Evolutionary conservation across 23 red algal genomes (phyloP).

Genomic region (Gracilaria domingensis): DNA sequence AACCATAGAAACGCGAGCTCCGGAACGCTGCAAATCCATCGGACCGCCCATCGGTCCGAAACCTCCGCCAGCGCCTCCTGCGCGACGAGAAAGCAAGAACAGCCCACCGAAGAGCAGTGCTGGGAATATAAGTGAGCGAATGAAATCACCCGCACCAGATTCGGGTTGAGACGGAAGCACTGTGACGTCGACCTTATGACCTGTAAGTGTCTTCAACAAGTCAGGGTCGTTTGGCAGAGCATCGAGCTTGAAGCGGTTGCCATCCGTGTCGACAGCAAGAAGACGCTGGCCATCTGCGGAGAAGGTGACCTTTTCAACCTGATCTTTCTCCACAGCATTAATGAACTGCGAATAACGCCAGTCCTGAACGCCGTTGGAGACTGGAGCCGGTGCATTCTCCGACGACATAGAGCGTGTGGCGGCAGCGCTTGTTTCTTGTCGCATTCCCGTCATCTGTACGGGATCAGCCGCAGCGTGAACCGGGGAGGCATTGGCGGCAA

Average conservation of each 20-base stretch:
- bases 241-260: conserved; percentile 93
- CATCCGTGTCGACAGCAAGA: conserved; percentile 95
- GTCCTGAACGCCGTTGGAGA: conserved; percentile 57
- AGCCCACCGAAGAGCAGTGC: conserved; percentile 95
- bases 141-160: conserved; percentile 81
- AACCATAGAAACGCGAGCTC: conserved; percentile 90
- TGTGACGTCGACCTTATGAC: conserved; percentile 97
- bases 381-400: conserved; percentile 1
- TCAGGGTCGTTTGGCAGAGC: conserved; percentile 96
- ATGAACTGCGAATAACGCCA: conserved; percentile 98
- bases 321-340: conserved; percentile 79
- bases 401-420: conserved; percentile 22
- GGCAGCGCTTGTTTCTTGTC: conserved; percentile 56
- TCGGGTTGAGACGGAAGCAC: conserved; percentile 94
- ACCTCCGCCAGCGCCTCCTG: conserved; percentile 73
- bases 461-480: conserved; percentile 55
- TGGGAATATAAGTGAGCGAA: conserved; percentile 95
- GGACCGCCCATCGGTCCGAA: conserved; percentile 85
- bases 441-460: conserved; percentile 55
- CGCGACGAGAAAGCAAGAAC: conserved; percentile 91
- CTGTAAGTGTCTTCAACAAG: conserved; percentile 83
- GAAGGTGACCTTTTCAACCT: conserved; percentile 99
- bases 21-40: conserved; percentile 93
- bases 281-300: conserved; percentile 89
- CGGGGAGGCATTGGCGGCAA: conserved; percentile 14